Percentiles rank a stretch among this genome's conserved stretches.
Evolutionary conservation across 139 green algal genomes (phyloP).

Genomic region (Chlorella vulgaris): DNA sequence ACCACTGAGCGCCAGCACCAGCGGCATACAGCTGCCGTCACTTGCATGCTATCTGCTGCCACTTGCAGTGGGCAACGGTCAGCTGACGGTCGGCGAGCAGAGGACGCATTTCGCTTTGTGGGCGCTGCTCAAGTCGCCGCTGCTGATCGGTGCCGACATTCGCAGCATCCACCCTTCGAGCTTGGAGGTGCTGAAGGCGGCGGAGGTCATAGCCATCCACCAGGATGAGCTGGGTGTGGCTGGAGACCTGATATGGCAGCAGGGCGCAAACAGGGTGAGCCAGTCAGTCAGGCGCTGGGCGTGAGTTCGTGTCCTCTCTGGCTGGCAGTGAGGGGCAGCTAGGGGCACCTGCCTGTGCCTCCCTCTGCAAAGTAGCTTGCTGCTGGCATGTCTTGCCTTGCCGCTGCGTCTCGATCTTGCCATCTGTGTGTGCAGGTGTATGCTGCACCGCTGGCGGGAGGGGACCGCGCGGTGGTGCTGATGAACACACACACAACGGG

Average conservation of each 20-base stretch:
- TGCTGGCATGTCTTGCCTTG: no score
- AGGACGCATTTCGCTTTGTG: slow-evolving; percentile 72
- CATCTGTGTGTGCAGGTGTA: slow-evolving; percentile 56
- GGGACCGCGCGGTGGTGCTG: slow-evolving; percentile 53
- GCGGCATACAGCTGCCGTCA: no score
- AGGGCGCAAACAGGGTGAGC: slow-evolving; percentile 40
- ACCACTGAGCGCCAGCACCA: no score
- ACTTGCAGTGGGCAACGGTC: slow-evolving; percentile 46
- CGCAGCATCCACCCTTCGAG: slow-evolving; percentile 27
- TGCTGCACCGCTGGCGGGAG: slow-evolving; percentile 52
- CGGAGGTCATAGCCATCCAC: slow-evolving; percentile 68
- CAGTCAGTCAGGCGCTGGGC: no score
- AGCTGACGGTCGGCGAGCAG: slow-evolving; percentile 49
- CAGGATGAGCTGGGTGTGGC: slow-evolving; percentile 68
- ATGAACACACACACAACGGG: slow-evolving; percentile 48
- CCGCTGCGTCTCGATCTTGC: no score
- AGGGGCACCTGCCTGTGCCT: no score
- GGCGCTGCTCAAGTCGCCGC: slow-evolving; percentile 68
- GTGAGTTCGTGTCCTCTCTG: no score
- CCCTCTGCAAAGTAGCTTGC: no score
- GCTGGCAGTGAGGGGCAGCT: no score
- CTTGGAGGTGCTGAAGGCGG: slow-evolving; percentile 42
- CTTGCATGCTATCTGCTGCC: not conserved
- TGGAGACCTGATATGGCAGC: slow-evolving; percentile 64
- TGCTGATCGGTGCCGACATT: slow-evolving; percentile 68